These are phyloP conservation scores for Themeda triandra DNA, from an alignment of 176 grass and related monocot species.

Conservation along the genomic window DNA sequence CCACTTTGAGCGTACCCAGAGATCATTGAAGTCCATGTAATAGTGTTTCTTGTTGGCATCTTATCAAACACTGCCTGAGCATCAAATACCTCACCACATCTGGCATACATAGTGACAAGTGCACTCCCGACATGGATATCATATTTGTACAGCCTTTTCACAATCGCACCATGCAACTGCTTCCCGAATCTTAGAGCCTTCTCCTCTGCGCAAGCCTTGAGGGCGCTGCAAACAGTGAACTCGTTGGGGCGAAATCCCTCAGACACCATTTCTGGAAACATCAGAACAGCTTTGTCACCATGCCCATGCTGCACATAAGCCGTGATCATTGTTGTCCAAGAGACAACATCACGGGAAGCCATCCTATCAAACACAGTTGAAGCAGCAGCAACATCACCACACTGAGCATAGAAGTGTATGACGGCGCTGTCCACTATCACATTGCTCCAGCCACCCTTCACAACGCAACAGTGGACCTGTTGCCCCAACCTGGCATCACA, in stretches of 20 bases:
- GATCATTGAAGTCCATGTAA: conserved; percentile 98
- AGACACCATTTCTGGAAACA: conserved; percentile 70
- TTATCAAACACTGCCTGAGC: conserved; percentile 61
- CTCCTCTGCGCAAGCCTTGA: conserved; percentile 81
- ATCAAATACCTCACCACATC: conserved; percentile 61
- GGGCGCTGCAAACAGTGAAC: conserved; percentile 82
- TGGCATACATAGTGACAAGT: conserved; percentile 79
- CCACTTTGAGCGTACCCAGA: conserved; percentile 74
- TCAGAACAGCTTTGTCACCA: conserved; percentile 52
- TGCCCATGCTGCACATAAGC: conserved; percentile 68
- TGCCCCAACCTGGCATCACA: conserved; percentile 48
- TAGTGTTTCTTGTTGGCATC: conserved; percentile 92
- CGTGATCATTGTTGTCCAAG: conserved; percentile 91
- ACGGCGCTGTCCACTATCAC: conserved; percentile 68
- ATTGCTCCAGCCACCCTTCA: conserved; percentile 72
- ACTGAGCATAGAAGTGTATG: conserved; percentile 65
- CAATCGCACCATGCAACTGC: conserved; percentile 75
- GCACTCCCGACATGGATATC: conserved; percentile 80
- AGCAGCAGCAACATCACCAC: conserved; percentile 49
- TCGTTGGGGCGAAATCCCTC: conserved; percentile 73
- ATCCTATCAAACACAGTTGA: conserved; percentile 61
- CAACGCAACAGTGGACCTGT: conserved; percentile 75
- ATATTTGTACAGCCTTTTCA: conserved; percentile 67
- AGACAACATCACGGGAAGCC: conserved; percentile 70
- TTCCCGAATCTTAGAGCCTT: conserved; percentile 69